Conservation (phyloP, 169 alveolate species). For the Theileria annulata region DNA sequence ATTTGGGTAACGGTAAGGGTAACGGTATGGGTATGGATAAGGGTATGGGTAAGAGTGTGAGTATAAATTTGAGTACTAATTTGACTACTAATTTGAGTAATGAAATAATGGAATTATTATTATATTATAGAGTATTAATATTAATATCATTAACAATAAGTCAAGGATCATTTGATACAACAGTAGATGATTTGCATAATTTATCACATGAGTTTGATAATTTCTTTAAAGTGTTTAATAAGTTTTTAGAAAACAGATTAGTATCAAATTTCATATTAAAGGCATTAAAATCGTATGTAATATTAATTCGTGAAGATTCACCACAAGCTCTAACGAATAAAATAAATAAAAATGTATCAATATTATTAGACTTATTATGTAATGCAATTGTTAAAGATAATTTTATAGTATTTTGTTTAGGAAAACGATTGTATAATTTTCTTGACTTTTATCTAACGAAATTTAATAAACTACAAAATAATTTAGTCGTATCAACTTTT, state of each 20-base stretch:
- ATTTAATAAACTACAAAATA: neutral
- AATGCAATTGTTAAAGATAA: neutral
- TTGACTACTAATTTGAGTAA: too few species aligned
- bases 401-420: neutral
- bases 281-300: slow-evolving; percentile 12
- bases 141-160: slow-evolving; percentile 10
- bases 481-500: neutral
- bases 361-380: neutral
- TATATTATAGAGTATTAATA: neutral
- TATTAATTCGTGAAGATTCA: neutral
- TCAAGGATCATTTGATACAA: slow-evolving; percentile 10
- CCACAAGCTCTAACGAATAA: neutral
- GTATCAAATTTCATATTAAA: slow-evolving; percentile 6
- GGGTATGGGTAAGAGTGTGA: too few species aligned
- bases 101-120: neutral
- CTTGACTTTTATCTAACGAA: neutral
- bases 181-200: neutral
- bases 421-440: neutral
- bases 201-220: neutral
- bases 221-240: neutral
- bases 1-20: too few species aligned
- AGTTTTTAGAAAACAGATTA: neutral
- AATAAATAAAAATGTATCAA: slow-evolving; percentile 11
- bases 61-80: too few species aligned
- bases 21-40: too few species aligned